Conservation (phyloP, 2,329 filamentous ascomycete species). For the Stagonosporopsis chrysanthemi region DNA sequence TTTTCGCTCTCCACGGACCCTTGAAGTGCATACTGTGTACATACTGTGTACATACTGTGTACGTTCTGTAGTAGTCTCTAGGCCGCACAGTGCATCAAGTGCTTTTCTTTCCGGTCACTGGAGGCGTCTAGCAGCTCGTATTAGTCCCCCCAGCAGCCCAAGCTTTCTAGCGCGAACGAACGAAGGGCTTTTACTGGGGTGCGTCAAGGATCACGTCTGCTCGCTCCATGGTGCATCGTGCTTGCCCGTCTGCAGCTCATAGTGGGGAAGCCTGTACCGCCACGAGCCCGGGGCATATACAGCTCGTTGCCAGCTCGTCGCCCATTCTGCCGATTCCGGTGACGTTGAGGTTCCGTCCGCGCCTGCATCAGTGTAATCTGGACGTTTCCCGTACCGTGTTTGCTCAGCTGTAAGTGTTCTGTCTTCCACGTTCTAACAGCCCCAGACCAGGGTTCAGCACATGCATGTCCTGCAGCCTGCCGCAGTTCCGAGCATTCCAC, state of each 20-base stretch:
- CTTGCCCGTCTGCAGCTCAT: conserved; percentile 14
- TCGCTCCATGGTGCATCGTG: conserved; percentile 16
- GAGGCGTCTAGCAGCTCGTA: conserved; percentile 5
- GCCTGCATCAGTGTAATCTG: conserved; percentile 4
- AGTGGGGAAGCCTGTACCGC: conserved; percentile 15
- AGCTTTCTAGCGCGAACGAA: conserved; percentile 27
- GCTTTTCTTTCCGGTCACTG: conserved; percentile 15
- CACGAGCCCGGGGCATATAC: conserved; percentile 14
- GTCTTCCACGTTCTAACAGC: conserved; percentile 14
- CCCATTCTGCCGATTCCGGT: not conserved
- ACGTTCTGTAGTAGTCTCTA: too few species aligned
- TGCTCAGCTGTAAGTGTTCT: conserved; percentile 27
- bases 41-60: too few species aligned
- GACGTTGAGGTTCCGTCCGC: not conserved
- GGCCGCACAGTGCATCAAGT: conserved; percentile 18
- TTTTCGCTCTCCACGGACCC: conserved; percentile 20
- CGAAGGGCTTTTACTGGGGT: conserved; percentile 20
- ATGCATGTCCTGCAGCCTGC: conserved; percentile 23
- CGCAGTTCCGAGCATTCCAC: conserved; percentile 21
- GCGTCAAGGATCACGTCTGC: conserved; percentile 15
- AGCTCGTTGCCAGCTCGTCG: not conserved
- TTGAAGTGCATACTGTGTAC: conserved; percentile 9
- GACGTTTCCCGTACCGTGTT: conserved; percentile 11
- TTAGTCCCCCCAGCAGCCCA: conserved; percentile 17
- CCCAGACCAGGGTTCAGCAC: conserved; percentile 29